Conservation (phyloP, 495 filamentous ascomycete species). For the Tuber calosporum region DNA sequence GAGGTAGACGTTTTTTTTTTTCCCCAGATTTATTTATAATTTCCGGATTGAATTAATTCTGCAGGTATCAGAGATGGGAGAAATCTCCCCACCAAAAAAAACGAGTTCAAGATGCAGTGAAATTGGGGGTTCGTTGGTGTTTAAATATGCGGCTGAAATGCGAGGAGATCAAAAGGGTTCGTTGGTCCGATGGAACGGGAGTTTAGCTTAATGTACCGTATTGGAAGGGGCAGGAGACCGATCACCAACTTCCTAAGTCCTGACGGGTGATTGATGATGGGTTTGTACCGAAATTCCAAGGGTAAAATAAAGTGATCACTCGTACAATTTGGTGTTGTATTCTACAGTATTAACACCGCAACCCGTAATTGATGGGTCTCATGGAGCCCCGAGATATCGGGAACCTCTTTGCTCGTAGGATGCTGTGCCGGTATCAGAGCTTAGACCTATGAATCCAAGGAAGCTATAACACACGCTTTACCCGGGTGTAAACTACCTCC, state of each 20-base stretch:
- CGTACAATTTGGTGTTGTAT: background rate
- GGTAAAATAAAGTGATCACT: background rate
- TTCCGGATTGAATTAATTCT: background rate
- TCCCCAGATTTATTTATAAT: background rate
- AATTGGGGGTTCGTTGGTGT: background rate
- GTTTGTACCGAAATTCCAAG: background rate
- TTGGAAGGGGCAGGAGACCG: background rate
- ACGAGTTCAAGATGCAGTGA: background rate
- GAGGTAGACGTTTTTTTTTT: background rate
- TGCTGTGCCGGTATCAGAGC: background rate
- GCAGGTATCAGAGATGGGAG: background rate
- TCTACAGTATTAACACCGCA: background rate
- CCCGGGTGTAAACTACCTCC: background rate
- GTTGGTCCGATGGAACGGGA: background rate
- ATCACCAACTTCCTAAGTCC: background rate
- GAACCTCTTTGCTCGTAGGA: background rate
- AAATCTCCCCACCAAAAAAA: background rate
- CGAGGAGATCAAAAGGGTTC: background rate
- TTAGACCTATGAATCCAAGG: background rate
- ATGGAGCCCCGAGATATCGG: background rate
- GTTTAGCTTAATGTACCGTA: background rate
- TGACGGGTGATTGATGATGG: background rate
- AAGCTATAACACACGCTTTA: background rate
- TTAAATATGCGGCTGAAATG: conserved; percentile 5
- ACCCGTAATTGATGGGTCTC: background rate